A percentile compares a stretch with the other conserved stretches of the same genome.
Conservation (phyloP, 352 stramenopile genomes). For the Globisporangium iwayamae region DNA sequence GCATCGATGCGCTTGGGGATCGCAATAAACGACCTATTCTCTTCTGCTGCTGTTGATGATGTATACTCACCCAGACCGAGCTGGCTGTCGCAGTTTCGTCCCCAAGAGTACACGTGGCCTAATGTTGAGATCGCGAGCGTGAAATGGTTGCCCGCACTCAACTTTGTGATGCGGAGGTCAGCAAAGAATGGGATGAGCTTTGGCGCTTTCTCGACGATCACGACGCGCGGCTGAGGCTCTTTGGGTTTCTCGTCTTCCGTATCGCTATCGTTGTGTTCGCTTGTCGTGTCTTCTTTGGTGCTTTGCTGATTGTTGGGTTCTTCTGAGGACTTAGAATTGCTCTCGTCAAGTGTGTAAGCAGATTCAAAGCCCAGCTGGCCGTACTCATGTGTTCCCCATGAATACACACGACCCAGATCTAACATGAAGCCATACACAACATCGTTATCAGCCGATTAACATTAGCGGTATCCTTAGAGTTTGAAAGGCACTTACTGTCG, state of each 20-base stretch:
- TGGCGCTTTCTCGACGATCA: constrained; percentile 24
- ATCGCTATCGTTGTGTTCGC: background rate
- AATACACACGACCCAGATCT: constrained; percentile 43
- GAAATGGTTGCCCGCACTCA: constrained; percentile 69
- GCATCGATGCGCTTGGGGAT: constrained; percentile 27
- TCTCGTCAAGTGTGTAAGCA: background rate
- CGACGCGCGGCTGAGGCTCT: background rate
- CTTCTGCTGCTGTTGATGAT: background rate
- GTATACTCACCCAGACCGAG: constrained; percentile 37
- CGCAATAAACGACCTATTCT: background rate
- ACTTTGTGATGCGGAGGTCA: constrained; percentile 26
- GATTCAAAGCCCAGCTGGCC: constrained; percentile 50
- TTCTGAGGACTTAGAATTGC: background rate
- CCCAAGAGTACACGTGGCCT: constrained; percentile 57
- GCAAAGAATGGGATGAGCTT: constrained; percentile 21
- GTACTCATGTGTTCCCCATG: constrained; percentile 54
- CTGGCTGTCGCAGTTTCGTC: constrained; percentile 51
- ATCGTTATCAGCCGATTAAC: background rate
- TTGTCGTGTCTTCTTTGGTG: constrained; percentile 4
- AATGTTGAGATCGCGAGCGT: constrained; percentile 34
- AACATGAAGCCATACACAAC: background rate
- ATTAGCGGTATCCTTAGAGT: background rate
- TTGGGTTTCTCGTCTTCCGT: background rate
- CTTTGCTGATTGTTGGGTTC: constrained; percentile 7
- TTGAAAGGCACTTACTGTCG: constrained; percentile 26